Conservation (phyloP, 169 alveolate species). For the Cryptosporidium parvum region DNA sequence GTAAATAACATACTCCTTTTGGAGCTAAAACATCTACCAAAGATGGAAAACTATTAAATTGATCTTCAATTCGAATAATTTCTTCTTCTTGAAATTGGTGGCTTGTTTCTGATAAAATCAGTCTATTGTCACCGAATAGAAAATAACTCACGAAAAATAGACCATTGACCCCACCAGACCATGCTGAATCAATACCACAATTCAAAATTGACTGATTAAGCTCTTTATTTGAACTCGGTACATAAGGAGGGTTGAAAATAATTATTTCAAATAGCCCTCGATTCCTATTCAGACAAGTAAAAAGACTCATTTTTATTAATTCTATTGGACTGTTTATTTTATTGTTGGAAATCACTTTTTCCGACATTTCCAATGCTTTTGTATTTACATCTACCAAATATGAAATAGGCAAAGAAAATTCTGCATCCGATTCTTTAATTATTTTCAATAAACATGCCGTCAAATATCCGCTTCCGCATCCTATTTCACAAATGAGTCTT, state of each 20-base stretch:
- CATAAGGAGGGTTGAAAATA: slow-evolving; percentile 70
- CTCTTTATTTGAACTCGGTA: slow-evolving; percentile 41
- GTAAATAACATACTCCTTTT: slow-evolving; percentile 44
- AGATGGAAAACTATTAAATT: slow-evolving; percentile 2
- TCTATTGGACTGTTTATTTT: not conserved
- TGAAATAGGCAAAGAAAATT: slow-evolving; percentile 7
- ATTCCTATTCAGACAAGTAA: not conserved
- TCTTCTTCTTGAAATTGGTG: not conserved
- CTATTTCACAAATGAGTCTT: slow-evolving; percentile 43
- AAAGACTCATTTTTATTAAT: slow-evolving; percentile 21
- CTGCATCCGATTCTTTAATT: not conserved
- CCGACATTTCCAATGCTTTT: slow-evolving; percentile 48
- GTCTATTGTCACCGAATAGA: slow-evolving; percentile 42
- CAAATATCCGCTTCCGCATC: slow-evolving; percentile 72
- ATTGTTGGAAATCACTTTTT: slow-evolving; percentile 6
- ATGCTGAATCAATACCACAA: slow-evolving; percentile 22
- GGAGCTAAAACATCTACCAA: slow-evolving; percentile 13
- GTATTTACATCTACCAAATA: slow-evolving; percentile 43
- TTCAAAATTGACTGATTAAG: not conserved
- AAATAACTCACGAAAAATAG: slow-evolving; percentile 31
- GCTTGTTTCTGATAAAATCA: not conserved
- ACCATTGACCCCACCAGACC: slow-evolving; percentile 73
- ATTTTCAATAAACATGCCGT: slow-evolving; percentile 17
- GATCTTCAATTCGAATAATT: not conserved
- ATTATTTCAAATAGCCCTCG: slow-evolving; percentile 31